Evolutionary conservation across 768 basidiomycete genomes (phyloP), one percentile per base, ranked within the genome.

Genomic region (Cyathus striatus): DNA sequence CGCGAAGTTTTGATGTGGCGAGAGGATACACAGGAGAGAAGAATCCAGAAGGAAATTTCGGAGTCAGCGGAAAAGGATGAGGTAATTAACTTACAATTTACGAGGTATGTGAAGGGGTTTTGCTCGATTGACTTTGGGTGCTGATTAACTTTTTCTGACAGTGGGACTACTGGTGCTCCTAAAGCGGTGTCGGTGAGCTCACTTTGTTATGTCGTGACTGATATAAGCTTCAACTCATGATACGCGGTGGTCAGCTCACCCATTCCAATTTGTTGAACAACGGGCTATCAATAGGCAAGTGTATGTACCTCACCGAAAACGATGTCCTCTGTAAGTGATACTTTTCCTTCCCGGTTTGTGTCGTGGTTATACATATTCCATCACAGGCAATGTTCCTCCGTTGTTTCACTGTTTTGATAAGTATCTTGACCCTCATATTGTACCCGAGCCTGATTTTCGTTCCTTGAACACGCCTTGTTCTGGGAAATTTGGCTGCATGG

Each of bases 321-420:
- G 89, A 92, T 48, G 60, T 86, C 18, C 61, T 90, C 3, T 90
- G 89, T 87, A 48, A 22, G 79, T 62, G 38, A 14, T 16, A 13
- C 34, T 14, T 20, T 10, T 13, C 17, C 10, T 17, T 21, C 14
- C 3, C 18, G 6, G 9, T 18, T 37, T 7, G 4, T 26, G 47
- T 41, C 26, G 12, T 33, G 34, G 9, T 21, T 38, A 12, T 30
- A 47, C 32, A 41, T 20, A 4, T 23, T 18, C n/a, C n/a, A 9
- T 13, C 34, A 16, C 37, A 90, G 86, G 86, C 70, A 90, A 91
- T 48, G 81, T 81, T 1, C 89, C 89, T 2, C 89, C 89, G 0
- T 62, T 90, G 1, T 92, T 90, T 58, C 89, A 92, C 58, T 91
- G 89, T 56, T 90, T 90, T 76, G 89, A 89, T 87, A 64, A 83